A percentile compares a stretch with the other conserved stretches of the same genome.
Conservation (phyloP, 495 filamentous ascomycete species). For the Daldinia decipiens region DNA sequence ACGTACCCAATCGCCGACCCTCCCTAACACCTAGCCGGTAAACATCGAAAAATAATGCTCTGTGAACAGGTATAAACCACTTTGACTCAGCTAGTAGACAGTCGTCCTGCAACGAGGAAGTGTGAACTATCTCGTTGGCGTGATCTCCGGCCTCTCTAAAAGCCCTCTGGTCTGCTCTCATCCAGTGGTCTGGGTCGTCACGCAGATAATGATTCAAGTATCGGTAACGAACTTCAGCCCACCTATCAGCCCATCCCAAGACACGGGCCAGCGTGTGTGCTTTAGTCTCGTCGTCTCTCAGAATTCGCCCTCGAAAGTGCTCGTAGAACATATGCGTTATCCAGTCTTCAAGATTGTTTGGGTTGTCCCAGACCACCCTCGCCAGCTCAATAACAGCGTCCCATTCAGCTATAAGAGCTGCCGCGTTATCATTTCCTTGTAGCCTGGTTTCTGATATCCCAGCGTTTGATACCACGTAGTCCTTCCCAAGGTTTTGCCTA, state of each 20-base stretch:
- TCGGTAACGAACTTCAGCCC: conserved; percentile 21
- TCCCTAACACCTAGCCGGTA: conserved; percentile 12
- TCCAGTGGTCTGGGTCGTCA: conserved; percentile 20
- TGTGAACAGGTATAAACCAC: conserved; percentile 10
- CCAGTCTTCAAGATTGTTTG: conserved; percentile 1
- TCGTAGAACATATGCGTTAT: not conserved
- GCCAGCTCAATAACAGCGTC: conserved; percentile 7
- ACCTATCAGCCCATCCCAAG: conserved; percentile 9
- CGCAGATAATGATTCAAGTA: conserved; percentile 24
- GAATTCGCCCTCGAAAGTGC: not conserved
- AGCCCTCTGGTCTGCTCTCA: not conserved
- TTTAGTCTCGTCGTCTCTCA: not conserved
- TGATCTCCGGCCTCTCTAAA: conserved; percentile 6
- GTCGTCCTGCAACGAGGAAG: conserved; percentile 12
- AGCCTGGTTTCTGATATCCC: not conserved
- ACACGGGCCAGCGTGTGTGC: not conserved
- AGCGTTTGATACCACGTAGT: not conserved
- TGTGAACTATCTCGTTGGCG: conserved; percentile 13
- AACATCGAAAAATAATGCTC: not conserved
- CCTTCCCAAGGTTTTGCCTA: not conserved
- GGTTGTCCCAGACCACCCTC: not conserved
- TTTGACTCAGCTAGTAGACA: conserved; percentile 5
- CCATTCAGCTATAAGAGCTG: not conserved
- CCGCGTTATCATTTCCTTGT: conserved; percentile 1
- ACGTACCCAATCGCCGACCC: conserved; percentile 17